Conservation (phyloP, 2,329 filamentous ascomycete species). For the Decorospora gaudefroyi region DNA sequence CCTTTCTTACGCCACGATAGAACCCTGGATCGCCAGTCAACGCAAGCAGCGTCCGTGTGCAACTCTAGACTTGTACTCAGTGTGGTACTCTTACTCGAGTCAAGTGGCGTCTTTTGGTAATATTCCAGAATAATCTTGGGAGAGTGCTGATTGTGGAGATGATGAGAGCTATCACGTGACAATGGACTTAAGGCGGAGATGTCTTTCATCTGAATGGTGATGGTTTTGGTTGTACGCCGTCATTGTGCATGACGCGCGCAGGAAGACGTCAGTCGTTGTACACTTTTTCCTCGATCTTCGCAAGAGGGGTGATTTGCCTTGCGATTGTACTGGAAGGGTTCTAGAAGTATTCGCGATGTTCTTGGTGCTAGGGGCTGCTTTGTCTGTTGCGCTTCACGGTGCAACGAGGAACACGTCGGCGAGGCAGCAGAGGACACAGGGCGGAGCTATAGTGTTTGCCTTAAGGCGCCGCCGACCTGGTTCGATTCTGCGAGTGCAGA, state of each 20-base stretch:
- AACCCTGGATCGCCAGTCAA: conserved; percentile 1
- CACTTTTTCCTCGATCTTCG: conserved; percentile 12
- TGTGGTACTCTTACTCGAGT: conserved; percentile 6
- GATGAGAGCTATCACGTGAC: conserved; percentile 26
- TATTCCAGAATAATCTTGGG: background rate
- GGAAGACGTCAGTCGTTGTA: conserved; percentile 16
- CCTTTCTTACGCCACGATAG: background rate
- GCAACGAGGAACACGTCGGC: conserved; percentile 12
- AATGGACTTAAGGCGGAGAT: conserved; percentile 34
- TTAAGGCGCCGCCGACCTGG: conserved; percentile 22
- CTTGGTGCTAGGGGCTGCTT: conserved; percentile 7
- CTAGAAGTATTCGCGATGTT: conserved; percentile 1
- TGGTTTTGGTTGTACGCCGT: conserved; percentile 21
- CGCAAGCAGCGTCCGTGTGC: background rate
- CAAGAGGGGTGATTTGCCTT: conserved; percentile 1
- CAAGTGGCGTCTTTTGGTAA: conserved; percentile 26
- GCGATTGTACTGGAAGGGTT: background rate
- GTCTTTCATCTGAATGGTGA: conserved; percentile 24
- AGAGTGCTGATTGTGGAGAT: conserved; percentile 20
- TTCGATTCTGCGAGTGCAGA: conserved; percentile 10
- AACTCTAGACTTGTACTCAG: background rate
- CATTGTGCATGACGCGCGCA: conserved; percentile 38
- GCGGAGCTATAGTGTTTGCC: conserved; percentile 18
- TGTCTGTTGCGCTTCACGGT: conserved; percentile 13
- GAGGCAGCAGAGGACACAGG: conserved; percentile 8